Evolutionary conservation across 257 asterid species (phyloP), one percentile per base, ranked within the genome.

Genomic region (Fraxinus americana): DNA sequence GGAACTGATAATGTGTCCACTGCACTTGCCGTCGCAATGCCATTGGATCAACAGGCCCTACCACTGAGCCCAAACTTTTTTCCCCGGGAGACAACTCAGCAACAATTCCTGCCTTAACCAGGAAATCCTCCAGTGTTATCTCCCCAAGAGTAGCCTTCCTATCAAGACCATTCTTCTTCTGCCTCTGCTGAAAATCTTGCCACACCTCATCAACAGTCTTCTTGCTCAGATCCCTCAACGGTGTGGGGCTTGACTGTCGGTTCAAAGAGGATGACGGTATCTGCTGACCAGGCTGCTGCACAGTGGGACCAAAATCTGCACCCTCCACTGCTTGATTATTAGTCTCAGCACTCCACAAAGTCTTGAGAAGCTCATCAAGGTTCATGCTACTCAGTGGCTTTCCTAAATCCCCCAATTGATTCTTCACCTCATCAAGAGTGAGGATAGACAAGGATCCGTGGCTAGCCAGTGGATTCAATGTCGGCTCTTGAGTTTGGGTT

Each of bases 191-290:
- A 75, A 94, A 91, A 71, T 84, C 97, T 73, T 88, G 94, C 99
- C 97, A 94, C 84, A 94, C 97, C 87, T 94, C 97, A 76, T 94
- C 96, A 70, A 94, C 99, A 5, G 98, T 94, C 87, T 86, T 92
- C 79, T 87, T 88, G 85, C 97, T 92, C n/a, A 94, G 88, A 89
- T 94, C 94, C 85, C 77, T 76, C 1, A 92, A 82, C 21, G 90
- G 79, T 38, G 85, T 78, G 30, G 86, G 79, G 82, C 87, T 79
- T 2, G 91, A 78, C 76, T 90, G 88, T 21, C 77, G 85, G 83
- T 91, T 79, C 85, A 85, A 76, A 14, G 90, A 69, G 72, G 81
- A 45, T n/a, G 73, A 81, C 0, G 77, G 71, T 21, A 76, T 72
- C 12, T 79, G 73, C 81, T 75, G 88, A 7, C 78, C 78, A 30